phyloP scores from a whole-genome alignment of 768 basidiomycete species.

The Panellus pusillus region DNA sequence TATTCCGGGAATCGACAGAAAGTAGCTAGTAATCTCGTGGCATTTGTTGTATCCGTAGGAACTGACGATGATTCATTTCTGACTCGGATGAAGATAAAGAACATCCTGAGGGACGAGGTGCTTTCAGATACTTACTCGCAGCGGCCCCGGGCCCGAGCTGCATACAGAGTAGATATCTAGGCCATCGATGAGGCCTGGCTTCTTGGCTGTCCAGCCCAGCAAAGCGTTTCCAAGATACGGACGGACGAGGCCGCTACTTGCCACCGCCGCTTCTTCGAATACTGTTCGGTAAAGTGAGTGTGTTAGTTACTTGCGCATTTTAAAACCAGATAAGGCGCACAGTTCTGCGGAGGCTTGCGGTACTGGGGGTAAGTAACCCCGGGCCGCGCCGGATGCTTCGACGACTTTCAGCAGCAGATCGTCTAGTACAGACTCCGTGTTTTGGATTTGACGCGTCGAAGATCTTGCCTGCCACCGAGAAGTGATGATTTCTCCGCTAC shows the following conservation, averaged over 20 bases:
- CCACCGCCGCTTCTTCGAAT: conserved; percentile 35
- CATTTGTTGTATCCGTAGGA: too few relatives aligned
- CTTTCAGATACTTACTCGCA: too few relatives aligned
- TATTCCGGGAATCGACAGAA: too few relatives aligned
- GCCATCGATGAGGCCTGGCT: conserved; percentile 41
- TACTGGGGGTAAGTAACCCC: conserved; percentile 32
- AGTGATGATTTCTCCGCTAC: conserved; percentile 39
- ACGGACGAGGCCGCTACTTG: conserved; percentile 30
- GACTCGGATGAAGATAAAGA: too few relatives aligned
- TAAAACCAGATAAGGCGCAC: conserved; percentile 27
- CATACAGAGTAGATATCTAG: conserved; percentile 41
- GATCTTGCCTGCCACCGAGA: conserved; percentile 34
- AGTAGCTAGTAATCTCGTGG: too few relatives aligned
- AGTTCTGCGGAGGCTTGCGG: conserved; percentile 29
- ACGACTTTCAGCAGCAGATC: conserved; percentile 39
- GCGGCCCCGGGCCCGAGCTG: conserved; percentile 28
- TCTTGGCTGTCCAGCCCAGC: conserved; percentile 43
- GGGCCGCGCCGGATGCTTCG: conserved; percentile 34
- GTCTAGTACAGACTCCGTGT: conserved; percentile 38
- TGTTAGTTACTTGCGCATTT: too few relatives aligned
- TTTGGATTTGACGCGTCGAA: conserved; percentile 42
- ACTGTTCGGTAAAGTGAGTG: conserved; percentile 19
- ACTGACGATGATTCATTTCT: too few relatives aligned
- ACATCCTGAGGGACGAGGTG: too few relatives aligned
- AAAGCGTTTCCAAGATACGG: conserved; percentile 40